These are phyloP conservation scores for Solanum hybrid DNA, from an alignment of 305 asterid genomes.

Conservation along the genomic window DNA sequence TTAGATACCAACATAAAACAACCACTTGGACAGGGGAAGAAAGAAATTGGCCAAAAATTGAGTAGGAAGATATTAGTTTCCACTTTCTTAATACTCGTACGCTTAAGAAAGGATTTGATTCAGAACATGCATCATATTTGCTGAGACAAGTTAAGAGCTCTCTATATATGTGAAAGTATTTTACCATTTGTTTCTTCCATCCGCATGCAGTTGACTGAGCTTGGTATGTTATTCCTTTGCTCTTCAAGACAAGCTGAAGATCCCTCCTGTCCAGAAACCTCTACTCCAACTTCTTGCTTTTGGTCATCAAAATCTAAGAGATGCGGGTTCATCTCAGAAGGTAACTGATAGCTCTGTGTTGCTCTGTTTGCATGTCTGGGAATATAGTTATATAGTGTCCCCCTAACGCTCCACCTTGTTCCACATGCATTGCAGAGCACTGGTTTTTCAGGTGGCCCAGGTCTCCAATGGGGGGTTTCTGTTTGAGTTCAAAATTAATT, in stretches of 20 bases:
- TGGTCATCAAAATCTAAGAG: background rate
- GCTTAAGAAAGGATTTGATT: too few species aligned
- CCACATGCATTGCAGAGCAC: slow-evolving; percentile 20
- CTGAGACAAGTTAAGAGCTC: too few species aligned
- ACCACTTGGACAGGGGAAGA: too few species aligned
- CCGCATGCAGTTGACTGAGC: too few species aligned
- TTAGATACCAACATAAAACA: too few species aligned
- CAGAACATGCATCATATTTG: too few species aligned
- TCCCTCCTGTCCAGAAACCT: background rate
- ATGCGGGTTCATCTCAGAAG: background rate
- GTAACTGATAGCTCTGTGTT: background rate
- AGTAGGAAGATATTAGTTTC: background rate
- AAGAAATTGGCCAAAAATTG: background rate
- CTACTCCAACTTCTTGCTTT: background rate
- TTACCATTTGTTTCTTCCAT: too few species aligned
- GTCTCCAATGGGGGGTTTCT: slow-evolving; percentile 8
- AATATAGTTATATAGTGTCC: background rate
- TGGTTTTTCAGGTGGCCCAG: slow-evolving; percentile 13
- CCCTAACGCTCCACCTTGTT: slow-evolving; percentile 8
- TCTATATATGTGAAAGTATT: too few species aligned
- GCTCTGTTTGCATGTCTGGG: background rate
- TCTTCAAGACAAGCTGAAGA: background rate
- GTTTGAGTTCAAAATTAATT: background rate
- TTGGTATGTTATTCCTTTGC: too few species aligned
- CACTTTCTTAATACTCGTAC: background rate